A percentile compares a stretch with the other conserved stretches of the same genome.
Evolutionary conservation across 352 stramenopile species (phyloP).

Genomic region (Globisporangium echinulatum): DNA sequence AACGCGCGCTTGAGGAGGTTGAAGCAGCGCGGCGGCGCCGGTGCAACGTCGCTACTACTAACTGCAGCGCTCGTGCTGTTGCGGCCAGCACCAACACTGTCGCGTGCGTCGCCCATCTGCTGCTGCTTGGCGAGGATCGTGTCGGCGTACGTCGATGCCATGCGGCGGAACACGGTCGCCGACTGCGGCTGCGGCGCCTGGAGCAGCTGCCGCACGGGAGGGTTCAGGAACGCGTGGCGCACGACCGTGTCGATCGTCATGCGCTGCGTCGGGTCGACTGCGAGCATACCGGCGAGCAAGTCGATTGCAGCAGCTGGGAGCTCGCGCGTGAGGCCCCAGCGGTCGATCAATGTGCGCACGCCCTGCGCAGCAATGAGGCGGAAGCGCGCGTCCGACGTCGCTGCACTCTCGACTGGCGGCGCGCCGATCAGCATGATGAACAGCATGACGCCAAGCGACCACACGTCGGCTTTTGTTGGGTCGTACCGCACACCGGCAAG

Average conservation of each 20-base stretch:
- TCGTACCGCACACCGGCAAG: slow-evolving; percentile 54
- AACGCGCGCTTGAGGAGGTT: slow-evolving; percentile 30
- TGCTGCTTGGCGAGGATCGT: slow-evolving; percentile 14
- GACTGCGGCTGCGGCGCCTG: neutral
- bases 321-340: slow-evolving; percentile 58
- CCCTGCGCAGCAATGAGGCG: slow-evolving; percentile 54
- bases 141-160: slow-evolving; percentile 24
- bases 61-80: neutral
- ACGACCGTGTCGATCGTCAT: slow-evolving; percentile 60
- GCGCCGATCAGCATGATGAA: slow-evolving; percentile 79
- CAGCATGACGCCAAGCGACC: slow-evolving; percentile 82
- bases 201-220: slow-evolving; percentile 4
- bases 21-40: neutral
- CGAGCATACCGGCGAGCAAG: slow-evolving; percentile 54
- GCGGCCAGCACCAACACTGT: neutral
- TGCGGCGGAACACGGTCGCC: slow-evolving; percentile 13
- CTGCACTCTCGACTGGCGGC: slow-evolving; percentile 57
- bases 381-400: slow-evolving; percentile 49
- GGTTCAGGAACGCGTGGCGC: slow-evolving; percentile 46
- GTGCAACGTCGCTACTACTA: neutral
- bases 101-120: slow-evolving; percentile 6
- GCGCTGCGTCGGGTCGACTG: slow-evolving; percentile 47
- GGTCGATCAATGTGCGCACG: slow-evolving; percentile 51
- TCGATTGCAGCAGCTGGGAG: slow-evolving; percentile 48
- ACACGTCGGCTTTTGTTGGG: slow-evolving; percentile 75